phyloP scores from a whole-genome alignment of 352 stramenopile species.

The Thalassiosira livingstoniorum region DNA sequence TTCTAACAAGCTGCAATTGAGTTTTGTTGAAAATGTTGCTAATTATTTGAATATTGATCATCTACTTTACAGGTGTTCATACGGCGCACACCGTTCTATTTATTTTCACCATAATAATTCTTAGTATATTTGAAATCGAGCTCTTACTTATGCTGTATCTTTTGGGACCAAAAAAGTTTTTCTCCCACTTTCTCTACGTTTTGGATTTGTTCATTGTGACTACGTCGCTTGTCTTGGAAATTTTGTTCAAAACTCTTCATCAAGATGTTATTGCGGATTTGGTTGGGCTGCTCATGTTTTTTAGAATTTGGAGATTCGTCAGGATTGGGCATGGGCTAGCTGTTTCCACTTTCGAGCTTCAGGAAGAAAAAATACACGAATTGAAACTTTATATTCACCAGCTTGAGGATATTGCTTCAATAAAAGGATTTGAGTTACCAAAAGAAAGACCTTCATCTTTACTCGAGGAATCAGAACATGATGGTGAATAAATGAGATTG shows the following conservation, averaged over 20 bases:
- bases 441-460: too few species aligned
- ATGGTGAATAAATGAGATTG: too few species aligned
- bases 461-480: too few species aligned
- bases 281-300: constrained; percentile 68
- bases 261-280: constrained; percentile 42
- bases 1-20: too few species aligned
- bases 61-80: constrained; percentile 45
- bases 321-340: constrained; percentile 79
- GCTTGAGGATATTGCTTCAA: too few species aligned
- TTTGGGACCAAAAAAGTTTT: constrained; percentile 65
- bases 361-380: constrained; percentile 30
- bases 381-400: constrained; percentile 21
- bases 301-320: constrained; percentile 79
- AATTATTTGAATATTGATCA: too few species aligned
- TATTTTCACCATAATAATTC: constrained; percentile 69
- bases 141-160: constrained; percentile 64
- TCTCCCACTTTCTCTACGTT: constrained; percentile 65
- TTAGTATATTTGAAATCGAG: constrained; percentile 74
- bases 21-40: too few species aligned
- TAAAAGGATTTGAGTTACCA: too few species aligned
- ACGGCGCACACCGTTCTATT: constrained; percentile 64
- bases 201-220: constrained; percentile 79
- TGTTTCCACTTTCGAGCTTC: constrained; percentile 62
- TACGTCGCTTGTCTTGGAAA: constrained; percentile 66
- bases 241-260: constrained; percentile 56